Evolutionary conservation across 495 filamentous ascomycete genomes (phyloP).

Genomic region (Peziza echinospora): DNA sequence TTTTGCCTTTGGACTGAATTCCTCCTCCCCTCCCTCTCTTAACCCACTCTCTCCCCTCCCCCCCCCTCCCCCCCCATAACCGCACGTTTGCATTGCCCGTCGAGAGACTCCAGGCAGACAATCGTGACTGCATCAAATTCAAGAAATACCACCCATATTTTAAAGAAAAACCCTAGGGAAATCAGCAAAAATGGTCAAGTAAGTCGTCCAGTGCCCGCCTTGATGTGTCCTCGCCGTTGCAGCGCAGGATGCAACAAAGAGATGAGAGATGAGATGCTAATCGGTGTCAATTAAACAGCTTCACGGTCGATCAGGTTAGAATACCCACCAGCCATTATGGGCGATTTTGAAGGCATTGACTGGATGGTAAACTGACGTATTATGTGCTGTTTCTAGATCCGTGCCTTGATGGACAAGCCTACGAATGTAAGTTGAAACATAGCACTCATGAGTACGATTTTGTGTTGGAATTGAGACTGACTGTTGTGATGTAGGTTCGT

Average conservation of each 20-base stretch:
- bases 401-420: constrained; percentile 87
- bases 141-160: constrained; percentile 2
- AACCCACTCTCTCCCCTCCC: no score
- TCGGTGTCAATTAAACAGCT: no score
- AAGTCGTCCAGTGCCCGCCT: constrained; percentile 30
- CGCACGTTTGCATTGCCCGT: neutral
- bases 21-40: neutral
- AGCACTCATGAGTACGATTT: neutral
- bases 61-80: no score
- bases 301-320: constrained; percentile 77
- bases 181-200: constrained; percentile 99
- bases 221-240: constrained; percentile 2
- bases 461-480: neutral
- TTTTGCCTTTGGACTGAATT: constrained; percentile 4
- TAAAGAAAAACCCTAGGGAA: constrained; percentile 30
- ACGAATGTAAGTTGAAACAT: constrained; percentile 38
- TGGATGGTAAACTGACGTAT: neutral
- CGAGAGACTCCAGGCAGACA: neutral
- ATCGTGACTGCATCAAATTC: neutral
- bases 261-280: no score
- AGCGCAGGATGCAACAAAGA: constrained; percentile 3
- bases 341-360: neutral
- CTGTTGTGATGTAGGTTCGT: constrained; percentile 31
- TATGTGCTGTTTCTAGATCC: constrained; percentile 37
- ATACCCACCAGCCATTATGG: neutral